Percentiles rank a stretch among this genome's conserved stretches.
phyloP scores from a whole-genome alignment of 345 rosid genomes.

The Carallia pectinifolia region DNA sequence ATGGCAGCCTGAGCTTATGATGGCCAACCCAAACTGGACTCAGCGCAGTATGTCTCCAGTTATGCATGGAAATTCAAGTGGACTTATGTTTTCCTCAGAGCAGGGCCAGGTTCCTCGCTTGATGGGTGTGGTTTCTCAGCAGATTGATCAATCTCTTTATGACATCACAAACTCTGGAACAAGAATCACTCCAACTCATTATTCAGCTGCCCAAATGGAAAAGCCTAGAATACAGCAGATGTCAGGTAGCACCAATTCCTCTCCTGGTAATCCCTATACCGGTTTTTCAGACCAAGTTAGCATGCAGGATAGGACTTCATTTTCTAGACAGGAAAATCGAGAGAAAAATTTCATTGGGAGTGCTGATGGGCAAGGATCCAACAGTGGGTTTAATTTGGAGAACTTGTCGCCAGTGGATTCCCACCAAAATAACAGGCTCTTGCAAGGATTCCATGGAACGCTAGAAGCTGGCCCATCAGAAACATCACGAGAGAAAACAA shows the following conservation, averaged over 20 bases:
- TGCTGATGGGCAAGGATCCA: slow-evolving; percentile 40
- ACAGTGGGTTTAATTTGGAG: slow-evolving; percentile 40
- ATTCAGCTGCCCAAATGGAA: slow-evolving; percentile 51
- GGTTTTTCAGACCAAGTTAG: slow-evolving; percentile 45
- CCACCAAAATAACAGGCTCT: slow-evolving; percentile 33
- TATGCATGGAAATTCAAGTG: slow-evolving; percentile 58
- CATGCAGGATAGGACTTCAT: slow-evolving; percentile 44
- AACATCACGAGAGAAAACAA: slow-evolving; percentile 41
- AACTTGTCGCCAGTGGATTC: slow-evolving; percentile 43
- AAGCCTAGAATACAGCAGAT: slow-evolving; percentile 42
- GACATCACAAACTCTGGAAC: slow-evolving; percentile 55
- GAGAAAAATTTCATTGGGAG: slow-evolving; percentile 35
- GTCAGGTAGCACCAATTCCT: slow-evolving; percentile 46
- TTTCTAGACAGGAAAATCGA: slow-evolving; percentile 50
- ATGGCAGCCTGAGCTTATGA: slow-evolving; percentile 60
- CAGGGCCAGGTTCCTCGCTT: slow-evolving; percentile 46
- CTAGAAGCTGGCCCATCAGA: slow-evolving; percentile 43
- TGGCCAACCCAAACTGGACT: slow-evolving; percentile 55
- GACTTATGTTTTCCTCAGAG: slow-evolving; percentile 57
- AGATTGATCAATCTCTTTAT: slow-evolving; percentile 64
- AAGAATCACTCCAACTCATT: slow-evolving; percentile 42
- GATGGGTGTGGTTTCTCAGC: slow-evolving; percentile 53
- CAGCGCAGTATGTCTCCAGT: slow-evolving; percentile 43
- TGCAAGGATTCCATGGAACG: slow-evolving; percentile 41
- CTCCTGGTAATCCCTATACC: slow-evolving; percentile 44